Evolutionary conservation across 202 grass and related monocot genomes (phyloP).

Genomic region (Elaeis oleifera): DNA sequence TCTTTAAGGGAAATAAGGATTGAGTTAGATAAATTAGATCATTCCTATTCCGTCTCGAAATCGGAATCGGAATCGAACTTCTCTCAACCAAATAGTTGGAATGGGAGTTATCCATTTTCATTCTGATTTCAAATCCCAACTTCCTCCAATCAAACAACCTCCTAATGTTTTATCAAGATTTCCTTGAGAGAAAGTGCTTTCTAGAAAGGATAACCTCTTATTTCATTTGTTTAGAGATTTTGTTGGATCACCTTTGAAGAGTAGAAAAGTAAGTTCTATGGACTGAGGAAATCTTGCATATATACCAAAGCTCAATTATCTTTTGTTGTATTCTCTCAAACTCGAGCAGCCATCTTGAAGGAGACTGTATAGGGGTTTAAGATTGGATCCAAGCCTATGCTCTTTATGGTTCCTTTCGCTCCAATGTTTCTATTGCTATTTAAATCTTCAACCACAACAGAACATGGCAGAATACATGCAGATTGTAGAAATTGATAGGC

Average conservation of each 20-base stretch:
- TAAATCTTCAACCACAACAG: constrained; percentile 9
- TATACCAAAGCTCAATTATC: constrained; percentile 85
- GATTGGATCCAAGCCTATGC: constrained; percentile 41
- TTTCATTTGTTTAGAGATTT: constrained; percentile 98
- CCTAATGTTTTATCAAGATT: constrained; percentile 24
- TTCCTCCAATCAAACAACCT: too few relatives aligned
- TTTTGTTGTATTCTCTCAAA: constrained; percentile 64
- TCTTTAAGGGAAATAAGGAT: too few relatives aligned
- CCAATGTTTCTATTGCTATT: constrained; percentile 39
- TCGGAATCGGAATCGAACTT: too few relatives aligned
- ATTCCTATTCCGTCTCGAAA: too few relatives aligned
- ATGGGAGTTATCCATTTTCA: too few relatives aligned
- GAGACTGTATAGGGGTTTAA: constrained; percentile 49
- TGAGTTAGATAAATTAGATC: too few relatives aligned
- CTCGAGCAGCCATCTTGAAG: constrained; percentile 11
- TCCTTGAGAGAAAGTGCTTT: constrained; percentile 41
- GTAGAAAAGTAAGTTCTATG: too few relatives aligned
- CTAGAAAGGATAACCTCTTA: constrained; percentile 67
- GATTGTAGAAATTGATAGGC: too few relatives aligned
- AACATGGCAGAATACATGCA: too few relatives aligned
- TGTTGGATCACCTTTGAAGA: constrained; percentile 1
- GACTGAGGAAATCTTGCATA: constrained; percentile 34
- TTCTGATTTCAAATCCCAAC: too few relatives aligned
- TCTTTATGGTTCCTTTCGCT: constrained; percentile 37
- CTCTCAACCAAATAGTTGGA: too few relatives aligned